These are phyloP conservation scores for Fimicolochytrium jonesii DNA, from an alignment of 192 early-diverging fungal genomes.

Conservation along the genomic window DNA sequence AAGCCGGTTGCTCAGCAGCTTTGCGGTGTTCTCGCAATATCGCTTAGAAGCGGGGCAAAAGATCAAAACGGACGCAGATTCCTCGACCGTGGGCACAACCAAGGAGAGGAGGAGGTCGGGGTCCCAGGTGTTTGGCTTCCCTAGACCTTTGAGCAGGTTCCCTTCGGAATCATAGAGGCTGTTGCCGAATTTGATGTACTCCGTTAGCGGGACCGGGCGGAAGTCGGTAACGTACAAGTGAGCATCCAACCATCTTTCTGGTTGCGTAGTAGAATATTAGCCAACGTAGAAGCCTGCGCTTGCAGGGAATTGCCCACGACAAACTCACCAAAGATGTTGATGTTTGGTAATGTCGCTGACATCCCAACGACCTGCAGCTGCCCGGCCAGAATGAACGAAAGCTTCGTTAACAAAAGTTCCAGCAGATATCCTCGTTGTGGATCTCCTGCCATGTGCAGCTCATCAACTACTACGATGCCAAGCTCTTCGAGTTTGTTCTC, in stretches of 20 bases:
- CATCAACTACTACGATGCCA: constrained; percentile 36
- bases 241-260: constrained; percentile 35
- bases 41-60: constrained; percentile 34
- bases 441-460: constrained; percentile 40
- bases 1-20: constrained; percentile 2
- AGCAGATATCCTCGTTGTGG: constrained; percentile 30
- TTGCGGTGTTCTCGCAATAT: constrained; percentile 30
- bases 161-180: constrained; percentile 21
- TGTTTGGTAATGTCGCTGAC: constrained; percentile 39
- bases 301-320: too few relatives aligned
- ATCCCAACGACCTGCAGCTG: constrained; percentile 38
- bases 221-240: constrained; percentile 26
- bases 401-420: constrained; percentile 35
- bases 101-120: constrained; percentile 20
- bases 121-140: background rate
- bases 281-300: too few relatives aligned
- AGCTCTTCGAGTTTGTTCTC: constrained; percentile 26
- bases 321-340: constrained; percentile 18
- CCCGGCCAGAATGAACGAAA: constrained; percentile 19
- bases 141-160: background rate
- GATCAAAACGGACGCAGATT: constrained; percentile 24
- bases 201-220: constrained; percentile 29
- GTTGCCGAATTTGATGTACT: constrained; percentile 31
- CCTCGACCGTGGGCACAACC: constrained; percentile 3
- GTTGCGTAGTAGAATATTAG: too few relatives aligned